Evolutionary conservation across 2,329 filamentous ascomycete species (phyloP), one percentile per base, ranked within the genome.

Genomic region (Neurospora crassa): DNA sequence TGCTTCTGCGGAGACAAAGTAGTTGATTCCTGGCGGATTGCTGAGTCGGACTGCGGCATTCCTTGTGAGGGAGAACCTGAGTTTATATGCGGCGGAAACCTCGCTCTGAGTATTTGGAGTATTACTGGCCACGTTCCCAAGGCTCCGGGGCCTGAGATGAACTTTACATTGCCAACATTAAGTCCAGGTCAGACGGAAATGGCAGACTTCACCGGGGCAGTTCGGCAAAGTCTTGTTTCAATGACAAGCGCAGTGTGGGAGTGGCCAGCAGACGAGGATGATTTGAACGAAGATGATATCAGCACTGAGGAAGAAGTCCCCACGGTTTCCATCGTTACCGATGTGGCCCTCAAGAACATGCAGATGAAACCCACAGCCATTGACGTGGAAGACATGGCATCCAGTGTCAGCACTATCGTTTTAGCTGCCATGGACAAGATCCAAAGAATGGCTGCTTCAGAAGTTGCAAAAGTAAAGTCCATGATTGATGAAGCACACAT

Each of bases 1-100:
- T 77, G 76, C 40, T 75, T 74, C 68, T 77, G 76, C 59, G 74
- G 74, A 18, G 70, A 76, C 68, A 70, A 69, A 5, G 40, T 77
- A 40, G 43, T 74, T 29, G 74, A 76, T 67, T 75, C 73, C 5
- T 75, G 71, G 71, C 72, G 74, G 18, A 69, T 75, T 18, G 74
- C 72, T n/a, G 74, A 77, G 34, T 69, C 69, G 11, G 67, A 71
- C 43, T 77, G 76, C 73, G 72, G 74, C 68, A 70, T 69, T 24
- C 70, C 76, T 2, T 76, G 75, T 69, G 68, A 67, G 18, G 73
- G 73, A 7, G 73, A 74, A 45, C 29, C 68, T 10, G 29, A 24
- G 18, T 69, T 67, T 63, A 40, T 69, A 18, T 76, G 75, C 24
- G 72, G 74, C 20, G 75, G 76, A 2, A 70, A 70, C 5, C 75